Base-by-base conservation (phyloP, 805 yeast genomes). In the Tetrapisispora nanseiensis region DNA sequence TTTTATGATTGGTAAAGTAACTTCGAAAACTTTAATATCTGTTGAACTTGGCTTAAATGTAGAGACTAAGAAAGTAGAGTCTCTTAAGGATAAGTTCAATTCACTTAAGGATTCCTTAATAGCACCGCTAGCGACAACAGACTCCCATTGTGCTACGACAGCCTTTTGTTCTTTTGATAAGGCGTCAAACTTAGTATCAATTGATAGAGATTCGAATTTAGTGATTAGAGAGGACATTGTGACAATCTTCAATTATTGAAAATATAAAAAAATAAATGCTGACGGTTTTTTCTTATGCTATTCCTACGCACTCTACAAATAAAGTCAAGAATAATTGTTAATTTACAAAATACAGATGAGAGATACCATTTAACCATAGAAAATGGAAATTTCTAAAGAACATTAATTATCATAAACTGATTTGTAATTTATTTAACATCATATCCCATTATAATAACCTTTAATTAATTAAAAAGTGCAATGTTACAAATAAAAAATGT, bases 101-200 rank as follows among this genome's bases (percentile, higher is more conserved):
- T 75, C 68, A n/a, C 68, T 61, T 43, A 73, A 59, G 21, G 71
- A 57, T 41, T 67, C 72, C 35, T 82, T 79, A 49, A 84, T 65
- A 52, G 81, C 71, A 40, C 61, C 61, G 24, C 59, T 48, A 44
- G 68, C 62, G n/a, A 89, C 71, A 40, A 87, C 70, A 4, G 95
- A 79, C 45, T 71, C 70, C 81, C 90, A 84, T 66, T 89, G 95
- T 27, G 87, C 74, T 49, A 75, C 71, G 51, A 80, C 70, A 19
- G 95, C 95, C 56, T 72, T 69, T 66, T 81, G 83, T 62, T 76
- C 72, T 20, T 55, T 54, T 31, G 63, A 48, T 33, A 67, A 52
- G 32, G 51, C 46, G 33, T 50, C 48, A 18, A 65, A 45, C 32
- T 66, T 54, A 21, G 55, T 47, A 15, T 59, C 51, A 32, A 60